Evolutionary conservation across 148 eudicot species (phyloP).

Genomic region (Persicaria tinctoria): DNA sequence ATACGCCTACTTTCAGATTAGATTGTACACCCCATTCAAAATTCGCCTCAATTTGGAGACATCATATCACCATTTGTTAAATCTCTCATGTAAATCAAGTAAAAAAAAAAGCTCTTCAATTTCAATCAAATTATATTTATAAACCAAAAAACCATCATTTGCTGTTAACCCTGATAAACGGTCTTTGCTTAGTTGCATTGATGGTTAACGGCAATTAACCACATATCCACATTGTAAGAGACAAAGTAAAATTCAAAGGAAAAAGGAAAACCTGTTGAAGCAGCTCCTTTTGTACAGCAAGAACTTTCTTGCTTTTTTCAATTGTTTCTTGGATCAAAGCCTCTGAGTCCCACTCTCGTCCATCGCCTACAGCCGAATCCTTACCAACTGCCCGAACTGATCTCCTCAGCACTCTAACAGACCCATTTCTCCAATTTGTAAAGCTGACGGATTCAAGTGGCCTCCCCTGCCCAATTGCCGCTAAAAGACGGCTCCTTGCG

Average conservation of each 20-base stretch:
- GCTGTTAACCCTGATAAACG: no score
- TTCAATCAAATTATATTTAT: no score
- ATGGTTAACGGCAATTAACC: neutral
- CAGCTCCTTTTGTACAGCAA: slow-evolving; percentile 61
- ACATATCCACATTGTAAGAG: neutral
- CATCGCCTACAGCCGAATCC: slow-evolving; percentile 30
- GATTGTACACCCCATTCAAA: neutral
- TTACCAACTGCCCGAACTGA: slow-evolving; percentile 30
- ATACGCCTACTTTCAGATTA: no score
- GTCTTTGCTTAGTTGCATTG: neutral
- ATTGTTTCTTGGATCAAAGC: slow-evolving; percentile 71
- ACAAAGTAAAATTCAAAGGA: neutral
- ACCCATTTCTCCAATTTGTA: slow-evolving; percentile 13
- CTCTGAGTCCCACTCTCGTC: slow-evolving; percentile 27
- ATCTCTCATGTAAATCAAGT: neutral
- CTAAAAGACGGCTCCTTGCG: slow-evolving; percentile 25
- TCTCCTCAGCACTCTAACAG: slow-evolving; percentile 17
- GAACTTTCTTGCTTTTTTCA: slow-evolving; percentile 73
- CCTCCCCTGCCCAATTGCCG: slow-evolving; percentile 19
- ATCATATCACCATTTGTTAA: neutral
- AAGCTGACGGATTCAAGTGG: slow-evolving; percentile 24
- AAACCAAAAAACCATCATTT: no score
- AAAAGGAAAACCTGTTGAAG: slow-evolving; percentile 45
- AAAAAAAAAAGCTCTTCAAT: neutral
- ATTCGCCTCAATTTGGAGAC: neutral